Percentiles rank a stretch among this genome's conserved stretches.
These are phyloP conservation scores for Marchantia polymorpha DNA, from an alignment of 225 moss, liverwort and hornwort genomes.

Conservation along the genomic window DNA sequence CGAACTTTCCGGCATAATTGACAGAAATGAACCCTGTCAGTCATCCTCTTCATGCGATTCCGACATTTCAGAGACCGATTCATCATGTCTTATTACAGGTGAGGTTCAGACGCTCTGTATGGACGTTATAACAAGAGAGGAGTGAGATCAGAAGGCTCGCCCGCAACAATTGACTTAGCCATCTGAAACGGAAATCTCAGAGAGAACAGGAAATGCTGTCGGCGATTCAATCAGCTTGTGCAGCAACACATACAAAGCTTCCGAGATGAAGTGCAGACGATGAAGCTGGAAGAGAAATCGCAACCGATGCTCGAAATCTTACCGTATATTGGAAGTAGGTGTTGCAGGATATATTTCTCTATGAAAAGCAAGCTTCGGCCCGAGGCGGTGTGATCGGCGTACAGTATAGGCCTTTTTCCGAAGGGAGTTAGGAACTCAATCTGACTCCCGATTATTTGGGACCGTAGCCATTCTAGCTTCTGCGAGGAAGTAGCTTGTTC, in stretches of 20 bases:
- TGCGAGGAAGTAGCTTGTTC: not conserved
- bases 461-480: constrained; percentile 37
- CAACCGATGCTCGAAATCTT: not conserved
- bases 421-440: constrained; percentile 35
- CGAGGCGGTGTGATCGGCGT: constrained; percentile 49
- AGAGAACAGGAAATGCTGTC: too few species aligned
- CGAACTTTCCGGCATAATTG: too few species aligned
- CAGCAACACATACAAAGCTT: not conserved
- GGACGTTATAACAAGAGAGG: too few species aligned
- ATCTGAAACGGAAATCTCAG: too few species aligned
- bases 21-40: not conserved
- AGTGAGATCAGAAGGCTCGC: too few species aligned
- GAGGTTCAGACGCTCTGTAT: too few species aligned
- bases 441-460: constrained; percentile 35
- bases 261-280: too few species aligned
- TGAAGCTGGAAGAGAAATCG: not conserved
- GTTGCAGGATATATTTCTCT: constrained; percentile 32
- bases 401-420: constrained; percentile 32
- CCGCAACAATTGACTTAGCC: too few species aligned
- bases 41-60: not conserved
- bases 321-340: constrained; percentile 46
- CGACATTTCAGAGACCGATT: not conserved
- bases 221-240: not conserved
- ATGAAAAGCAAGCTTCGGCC: constrained; percentile 37
- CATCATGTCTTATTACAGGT: too few species aligned